Base-by-base conservation (phyloP, 305 asterid species). In the Fraxinus sp. region DNA sequence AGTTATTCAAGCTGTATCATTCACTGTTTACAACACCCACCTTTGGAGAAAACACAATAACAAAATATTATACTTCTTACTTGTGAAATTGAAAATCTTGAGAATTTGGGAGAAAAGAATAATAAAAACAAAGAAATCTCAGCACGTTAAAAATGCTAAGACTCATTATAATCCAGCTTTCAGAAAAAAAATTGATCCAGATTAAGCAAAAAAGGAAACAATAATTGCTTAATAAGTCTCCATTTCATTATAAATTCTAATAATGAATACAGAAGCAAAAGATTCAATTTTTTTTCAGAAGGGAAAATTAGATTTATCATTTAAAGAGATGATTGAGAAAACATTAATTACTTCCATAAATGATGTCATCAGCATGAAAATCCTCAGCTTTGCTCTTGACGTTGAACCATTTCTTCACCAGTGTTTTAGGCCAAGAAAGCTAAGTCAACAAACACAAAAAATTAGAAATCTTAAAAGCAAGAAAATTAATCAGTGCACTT, bases 391-490 rank as follows among this genome's bases (percentile, higher is more conserved):
- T 92, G 93, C 88, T 89, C 86, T 84, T 93, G 90, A 92, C 88
- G 87, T 93, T 94, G 91, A 94, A 87, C 98, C 95, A 93, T 92
- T 94, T 96, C 92, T 94, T 94, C 84, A 94, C 96, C 75, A 96
- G 91, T 62, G 93, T 89, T 87, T 92, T 96, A 26, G 98, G 90
- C 98, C 98, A 93, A 68, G 98, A 92, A 89, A 89, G 80, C 97
- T 93, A 78, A 81, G 84, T 78, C 78, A 78, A 83, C 32, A 44
- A 52, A 84, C 62, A 80, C 41, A 39, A 81, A 80, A 46, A 76
- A 11, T 57, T 6, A 77, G 86, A 66, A 88, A 86, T 64, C 80
- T 84, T 81, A 79, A 87, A 78, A 82, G 71, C 55, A 76, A 13
- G 74, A 86, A 85, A 84, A 79, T 83, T 57, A 85, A 90, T 86